phyloP scores from a whole-genome alignment of 164 flowering plant genomes.

The Sedum album region DNA sequence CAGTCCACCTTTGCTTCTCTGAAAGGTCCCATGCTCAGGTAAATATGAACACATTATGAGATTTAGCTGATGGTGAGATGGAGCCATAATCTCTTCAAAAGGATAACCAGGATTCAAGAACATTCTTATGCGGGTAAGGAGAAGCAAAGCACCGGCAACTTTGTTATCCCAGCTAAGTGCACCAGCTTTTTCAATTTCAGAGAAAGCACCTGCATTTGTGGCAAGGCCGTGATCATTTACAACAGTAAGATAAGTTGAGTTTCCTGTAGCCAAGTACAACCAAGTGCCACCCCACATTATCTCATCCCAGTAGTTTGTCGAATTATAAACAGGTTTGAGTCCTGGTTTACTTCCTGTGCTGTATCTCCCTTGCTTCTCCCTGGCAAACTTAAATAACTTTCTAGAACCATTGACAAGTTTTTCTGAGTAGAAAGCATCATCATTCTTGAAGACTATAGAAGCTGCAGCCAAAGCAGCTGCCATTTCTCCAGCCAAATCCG shows the following conservation, averaged over 20 bases:
- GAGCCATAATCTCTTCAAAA: slow-evolving; percentile 45
- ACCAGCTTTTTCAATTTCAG: not conserved
- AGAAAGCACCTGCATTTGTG: not conserved
- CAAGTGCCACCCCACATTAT: slow-evolving; percentile 10
- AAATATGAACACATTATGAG: slow-evolving; percentile 85
- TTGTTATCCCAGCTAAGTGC: slow-evolving; percentile 13
- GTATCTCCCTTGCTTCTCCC: slow-evolving; percentile 4
- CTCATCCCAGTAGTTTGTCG: slow-evolving; percentile 6
- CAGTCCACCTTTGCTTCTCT: slow-evolving; percentile 92
- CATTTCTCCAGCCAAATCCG: slow-evolving; percentile 13
- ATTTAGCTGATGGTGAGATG: slow-evolving; percentile 80
- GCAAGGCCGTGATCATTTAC: not conserved
- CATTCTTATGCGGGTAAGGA: slow-evolving; percentile 10
- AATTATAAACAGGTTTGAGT: not conserved
- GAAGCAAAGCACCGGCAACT: slow-evolving; percentile 11
- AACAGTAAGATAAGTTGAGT: not conserved
- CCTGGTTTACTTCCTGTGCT: not conserved
- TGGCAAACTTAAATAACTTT: slow-evolving; percentile 8
- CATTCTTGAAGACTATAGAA: slow-evolving; percentile 10
- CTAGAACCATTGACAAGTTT: slow-evolving; percentile 10
- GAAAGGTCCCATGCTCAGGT: slow-evolving; percentile 49
- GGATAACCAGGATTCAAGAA: slow-evolving; percentile 11
- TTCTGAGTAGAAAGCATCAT: slow-evolving; percentile 6
- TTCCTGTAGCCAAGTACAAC: slow-evolving; percentile 10
- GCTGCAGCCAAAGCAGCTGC: slow-evolving; percentile 12